Evolutionary conservation across 192 early-diverging fungal genomes (phyloP).

Genomic region (Linnemannia elongata): DNA sequence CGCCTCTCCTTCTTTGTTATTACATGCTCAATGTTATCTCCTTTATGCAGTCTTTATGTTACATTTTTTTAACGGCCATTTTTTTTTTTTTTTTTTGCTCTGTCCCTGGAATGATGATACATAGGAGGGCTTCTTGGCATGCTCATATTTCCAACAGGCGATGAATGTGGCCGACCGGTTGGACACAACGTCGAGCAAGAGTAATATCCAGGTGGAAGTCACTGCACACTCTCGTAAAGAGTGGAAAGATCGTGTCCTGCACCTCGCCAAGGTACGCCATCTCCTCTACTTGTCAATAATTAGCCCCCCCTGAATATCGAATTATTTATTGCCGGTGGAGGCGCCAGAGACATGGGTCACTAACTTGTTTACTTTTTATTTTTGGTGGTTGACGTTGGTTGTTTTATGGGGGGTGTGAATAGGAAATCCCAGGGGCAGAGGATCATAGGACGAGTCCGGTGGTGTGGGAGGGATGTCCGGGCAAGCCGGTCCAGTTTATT

Average conservation of each 20-base stretch:
- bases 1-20: no score
- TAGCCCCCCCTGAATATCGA: neutral
- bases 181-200: conserved; percentile 44
- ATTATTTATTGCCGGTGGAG: neutral
- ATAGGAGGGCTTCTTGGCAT: conserved; percentile 51
- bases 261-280: conserved; percentile 20
- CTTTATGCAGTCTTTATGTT: no score
- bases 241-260: conserved; percentile 34
- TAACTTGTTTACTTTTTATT: neutral
- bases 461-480: conserved; percentile 48
- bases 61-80: neutral
- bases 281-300: neutral
- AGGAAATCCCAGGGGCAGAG: conserved; percentile 45
- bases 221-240: conserved; percentile 44
- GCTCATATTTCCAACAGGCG: conserved; percentile 44
- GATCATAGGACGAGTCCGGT: conserved; percentile 53
- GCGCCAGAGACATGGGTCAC: neutral
- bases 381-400: neutral
- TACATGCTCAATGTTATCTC: no score
- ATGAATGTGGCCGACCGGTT: conserved; percentile 42
- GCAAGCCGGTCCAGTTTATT: conserved; percentile 38
- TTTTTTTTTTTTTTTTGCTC: neutral
- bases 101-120: neutral
- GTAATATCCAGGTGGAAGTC: conserved; percentile 52
- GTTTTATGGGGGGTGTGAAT: neutral